Evolutionary conservation across 352 stramenopile genomes (phyloP).

Genomic region (Achlya hypogyna): DNA sequence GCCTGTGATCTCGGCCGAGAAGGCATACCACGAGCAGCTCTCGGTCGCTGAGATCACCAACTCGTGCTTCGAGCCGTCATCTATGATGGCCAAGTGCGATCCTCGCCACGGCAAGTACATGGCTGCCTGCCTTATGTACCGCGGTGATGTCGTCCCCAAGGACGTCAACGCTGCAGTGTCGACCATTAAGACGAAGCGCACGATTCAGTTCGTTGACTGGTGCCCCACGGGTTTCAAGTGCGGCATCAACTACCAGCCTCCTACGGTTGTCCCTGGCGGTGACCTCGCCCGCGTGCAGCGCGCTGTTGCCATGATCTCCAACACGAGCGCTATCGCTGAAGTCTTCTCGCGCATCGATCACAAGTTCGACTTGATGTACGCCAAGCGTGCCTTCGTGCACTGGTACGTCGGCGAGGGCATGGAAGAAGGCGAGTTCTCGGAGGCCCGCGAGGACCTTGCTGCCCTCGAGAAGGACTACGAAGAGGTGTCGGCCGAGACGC

Average conservation of each 20-base stretch:
- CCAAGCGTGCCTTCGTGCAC: conserved; percentile 97
- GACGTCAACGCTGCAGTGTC: conserved; percentile 87
- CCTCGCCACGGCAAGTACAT: conserved; percentile 94
- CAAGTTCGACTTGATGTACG: conserved; percentile 99
- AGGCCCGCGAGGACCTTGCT: conserved; percentile 95
- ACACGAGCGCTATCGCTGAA: conserved; percentile 49
- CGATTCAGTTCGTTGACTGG: conserved; percentile 95
- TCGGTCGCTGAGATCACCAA: conserved; percentile 92
- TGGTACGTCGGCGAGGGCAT: conserved; percentile 98
- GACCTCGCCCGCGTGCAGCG: conserved; percentile 17
- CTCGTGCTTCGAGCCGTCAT: conserved; percentile 85
- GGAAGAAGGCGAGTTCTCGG: conserved; percentile 98
- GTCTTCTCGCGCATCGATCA: conserved; percentile 95
- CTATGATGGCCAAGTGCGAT: conserved; percentile 95
- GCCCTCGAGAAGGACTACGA: conserved; percentile 99
- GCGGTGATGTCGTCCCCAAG: conserved; percentile 82
- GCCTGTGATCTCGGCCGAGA: conserved; percentile 88
- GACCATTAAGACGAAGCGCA: conserved; percentile 95
- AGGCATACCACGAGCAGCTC: conserved; percentile 88
- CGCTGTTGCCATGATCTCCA: conserved; percentile 17
- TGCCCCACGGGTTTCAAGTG: conserved; percentile 53
- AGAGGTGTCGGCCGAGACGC: conserved; percentile 94
- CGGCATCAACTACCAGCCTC: conserved; percentile 19
- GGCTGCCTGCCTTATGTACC: conserved; percentile 92
- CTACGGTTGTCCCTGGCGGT: conserved; percentile 15